phyloP scores from a whole-genome alignment of 2,329 filamentous ascomycete species.

The Eurotiales sp. region DNA sequence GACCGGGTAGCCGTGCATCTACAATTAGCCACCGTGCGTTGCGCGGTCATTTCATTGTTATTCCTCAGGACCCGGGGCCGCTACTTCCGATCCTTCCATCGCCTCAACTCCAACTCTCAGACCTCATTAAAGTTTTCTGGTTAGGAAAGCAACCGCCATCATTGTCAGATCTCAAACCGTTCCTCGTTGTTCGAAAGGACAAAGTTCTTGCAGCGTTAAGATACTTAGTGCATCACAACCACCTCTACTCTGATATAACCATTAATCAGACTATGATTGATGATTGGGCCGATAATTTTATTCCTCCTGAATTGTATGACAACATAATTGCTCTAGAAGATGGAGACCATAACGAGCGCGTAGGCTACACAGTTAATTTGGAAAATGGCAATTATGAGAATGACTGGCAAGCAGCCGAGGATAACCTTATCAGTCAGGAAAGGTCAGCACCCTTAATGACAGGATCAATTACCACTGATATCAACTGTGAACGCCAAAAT shows the following conservation, averaged over 20 bases:
- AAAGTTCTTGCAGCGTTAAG: conserved; percentile 10
- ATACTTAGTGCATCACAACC: conserved; percentile 11
- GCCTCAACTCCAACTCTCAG: background rate
- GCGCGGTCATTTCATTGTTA: conserved; percentile 16
- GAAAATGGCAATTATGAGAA: conserved; percentile 14
- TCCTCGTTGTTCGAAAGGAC: conserved; percentile 8
- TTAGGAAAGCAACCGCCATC: background rate
- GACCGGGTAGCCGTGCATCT: background rate
- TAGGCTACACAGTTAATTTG: conserved; percentile 14
- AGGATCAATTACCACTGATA: conserved; percentile 11
- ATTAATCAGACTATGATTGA: background rate
- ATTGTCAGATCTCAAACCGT: conserved; percentile 3
- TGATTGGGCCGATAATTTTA: background rate
- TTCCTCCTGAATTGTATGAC: background rate
- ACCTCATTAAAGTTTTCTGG: conserved; percentile 14
- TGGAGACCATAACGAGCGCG: conserved; percentile 11
- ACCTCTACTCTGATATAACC: conserved; percentile 2
- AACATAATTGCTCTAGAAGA: background rate
- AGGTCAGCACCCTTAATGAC: background rate
- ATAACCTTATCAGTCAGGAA: background rate
- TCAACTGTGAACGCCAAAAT: conserved; percentile 15
- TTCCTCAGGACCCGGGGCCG: conserved; percentile 15
- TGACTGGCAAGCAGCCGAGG: conserved; percentile 13
- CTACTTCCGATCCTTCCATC: conserved; percentile 16
- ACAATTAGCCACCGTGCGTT: conserved; percentile 6